Evolutionary conservation across 2,329 filamentous ascomycete species (phyloP).

Genomic region (Colletotrichum neosansevieriae): DNA sequence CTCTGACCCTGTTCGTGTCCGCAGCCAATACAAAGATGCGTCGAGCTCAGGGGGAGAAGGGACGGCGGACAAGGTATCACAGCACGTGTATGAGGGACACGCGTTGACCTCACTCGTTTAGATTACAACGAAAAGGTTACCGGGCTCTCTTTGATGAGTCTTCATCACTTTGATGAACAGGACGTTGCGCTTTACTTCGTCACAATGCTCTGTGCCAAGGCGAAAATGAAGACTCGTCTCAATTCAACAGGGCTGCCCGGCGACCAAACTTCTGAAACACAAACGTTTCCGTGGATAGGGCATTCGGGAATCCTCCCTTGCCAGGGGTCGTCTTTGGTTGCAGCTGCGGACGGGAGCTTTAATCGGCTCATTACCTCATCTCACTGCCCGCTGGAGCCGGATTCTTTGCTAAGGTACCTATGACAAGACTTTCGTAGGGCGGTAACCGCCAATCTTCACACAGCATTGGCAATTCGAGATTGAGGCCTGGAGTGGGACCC

Average conservation of each 20-base stretch:
- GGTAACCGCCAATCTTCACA: not conserved
- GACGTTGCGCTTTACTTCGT: not conserved
- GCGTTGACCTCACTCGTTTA: conserved; percentile 1
- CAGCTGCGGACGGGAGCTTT: conserved; percentile 25
- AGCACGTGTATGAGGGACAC: not conserved
- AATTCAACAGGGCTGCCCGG: conserved; percentile 23
- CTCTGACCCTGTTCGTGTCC: conserved; percentile 9
- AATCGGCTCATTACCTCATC: conserved; percentile 16
- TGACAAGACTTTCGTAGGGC: not conserved
- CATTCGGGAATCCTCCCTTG: conserved; percentile 18
- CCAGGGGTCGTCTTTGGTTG: conserved; percentile 21
- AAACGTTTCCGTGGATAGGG: conserved; percentile 24
- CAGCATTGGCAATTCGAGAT: conserved; percentile 10
- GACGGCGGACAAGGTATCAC: not conserved
- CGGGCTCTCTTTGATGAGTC: not conserved
- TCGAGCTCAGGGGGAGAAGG: not conserved
- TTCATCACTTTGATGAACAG: conserved; percentile 1
- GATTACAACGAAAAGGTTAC: not conserved
- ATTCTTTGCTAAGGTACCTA: not conserved
- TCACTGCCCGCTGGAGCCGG: conserved; percentile 10
- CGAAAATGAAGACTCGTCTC: conserved; percentile 4
- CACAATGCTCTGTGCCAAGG: conserved; percentile 12
- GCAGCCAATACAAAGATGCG: not conserved
- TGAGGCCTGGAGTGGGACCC: conserved; percentile 12
- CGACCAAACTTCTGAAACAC: conserved; percentile 30